A percentile compares a stretch with the other conserved stretches of the same genome.
phyloP scores from a whole-genome alignment of 345 rosid genomes.

The Rhodomyrtus tomentosa region DNA sequence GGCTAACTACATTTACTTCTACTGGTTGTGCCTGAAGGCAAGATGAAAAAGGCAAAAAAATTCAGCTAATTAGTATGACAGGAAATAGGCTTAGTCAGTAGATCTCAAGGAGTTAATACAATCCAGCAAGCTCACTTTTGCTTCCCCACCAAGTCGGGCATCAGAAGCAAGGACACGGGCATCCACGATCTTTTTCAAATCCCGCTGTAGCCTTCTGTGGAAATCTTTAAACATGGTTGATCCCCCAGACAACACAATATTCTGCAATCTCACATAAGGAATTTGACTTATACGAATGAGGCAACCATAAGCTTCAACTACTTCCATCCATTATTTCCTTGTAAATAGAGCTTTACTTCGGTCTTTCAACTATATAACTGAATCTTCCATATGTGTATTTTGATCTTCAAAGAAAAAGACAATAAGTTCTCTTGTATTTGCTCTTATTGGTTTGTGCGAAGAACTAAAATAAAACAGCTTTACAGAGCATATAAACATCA shows the following conservation, averaged over 20 bases:
- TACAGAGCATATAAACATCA: neutral
- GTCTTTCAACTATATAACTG: neutral
- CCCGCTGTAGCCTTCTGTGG: constrained; percentile 93
- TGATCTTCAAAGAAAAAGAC: neutral
- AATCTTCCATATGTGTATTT: neutral
- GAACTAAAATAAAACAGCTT: neutral
- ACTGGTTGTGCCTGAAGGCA: constrained; percentile 66
- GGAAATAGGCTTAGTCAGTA: neutral
- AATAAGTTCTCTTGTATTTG: neutral
- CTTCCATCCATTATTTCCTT: neutral
- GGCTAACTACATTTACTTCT: constrained; percentile 94
- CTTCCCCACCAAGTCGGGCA: constrained; percentile 63
- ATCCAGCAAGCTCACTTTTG: constrained; percentile 37
- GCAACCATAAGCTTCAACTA: neutral
- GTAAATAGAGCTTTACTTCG: neutral
- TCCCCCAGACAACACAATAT: constrained; percentile 94
- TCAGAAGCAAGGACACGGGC: constrained; percentile 76
- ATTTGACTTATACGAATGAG: neutral
- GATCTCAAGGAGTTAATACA: neutral
- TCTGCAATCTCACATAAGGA: constrained; percentile 26
- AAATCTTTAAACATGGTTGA: constrained; percentile 99
- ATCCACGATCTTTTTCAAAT: constrained; percentile 92
- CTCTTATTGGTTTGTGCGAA: neutral
- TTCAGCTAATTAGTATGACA: neutral
- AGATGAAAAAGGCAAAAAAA: neutral